phyloP scores from a whole-genome alignment of 441 rosid genomes.

The Mallotus japonicus region DNA sequence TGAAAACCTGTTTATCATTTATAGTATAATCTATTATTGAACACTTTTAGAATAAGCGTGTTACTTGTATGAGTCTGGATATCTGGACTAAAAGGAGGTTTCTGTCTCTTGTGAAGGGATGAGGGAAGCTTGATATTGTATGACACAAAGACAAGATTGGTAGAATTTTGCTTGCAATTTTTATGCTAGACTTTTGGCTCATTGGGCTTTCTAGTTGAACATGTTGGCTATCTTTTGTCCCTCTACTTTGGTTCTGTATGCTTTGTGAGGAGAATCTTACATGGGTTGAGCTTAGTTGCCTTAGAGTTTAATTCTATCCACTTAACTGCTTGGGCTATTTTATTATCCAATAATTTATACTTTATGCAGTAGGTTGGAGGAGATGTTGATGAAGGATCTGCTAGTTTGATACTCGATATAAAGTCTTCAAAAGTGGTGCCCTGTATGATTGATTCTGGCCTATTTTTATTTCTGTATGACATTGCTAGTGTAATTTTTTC shows the following conservation, averaged over 20 bases:
- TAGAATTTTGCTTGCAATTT: neutral
- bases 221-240: neutral
- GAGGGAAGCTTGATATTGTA: neutral
- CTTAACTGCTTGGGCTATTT: neutral
- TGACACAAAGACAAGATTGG: neutral
- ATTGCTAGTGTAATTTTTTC: no score
- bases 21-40: no score
- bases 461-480: constrained; percentile 4
- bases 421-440: constrained; percentile 96
- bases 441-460: constrained; percentile 52
- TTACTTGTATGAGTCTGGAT: neutral
- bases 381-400: constrained; percentile 81
- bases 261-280: neutral
- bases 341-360: constrained; percentile 19
- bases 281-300: neutral
- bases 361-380: constrained; percentile 66
- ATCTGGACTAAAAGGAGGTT: neutral
- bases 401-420: constrained; percentile 83
- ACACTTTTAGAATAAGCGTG: no score
- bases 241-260: neutral
- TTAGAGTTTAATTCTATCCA: neutral
- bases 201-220: neutral
- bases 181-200: neutral
- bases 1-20: no score
- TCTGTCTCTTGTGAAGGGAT: neutral